phyloP scores from a whole-genome alignment of 345 rosid species.

The Nephelium lappaceum region DNA sequence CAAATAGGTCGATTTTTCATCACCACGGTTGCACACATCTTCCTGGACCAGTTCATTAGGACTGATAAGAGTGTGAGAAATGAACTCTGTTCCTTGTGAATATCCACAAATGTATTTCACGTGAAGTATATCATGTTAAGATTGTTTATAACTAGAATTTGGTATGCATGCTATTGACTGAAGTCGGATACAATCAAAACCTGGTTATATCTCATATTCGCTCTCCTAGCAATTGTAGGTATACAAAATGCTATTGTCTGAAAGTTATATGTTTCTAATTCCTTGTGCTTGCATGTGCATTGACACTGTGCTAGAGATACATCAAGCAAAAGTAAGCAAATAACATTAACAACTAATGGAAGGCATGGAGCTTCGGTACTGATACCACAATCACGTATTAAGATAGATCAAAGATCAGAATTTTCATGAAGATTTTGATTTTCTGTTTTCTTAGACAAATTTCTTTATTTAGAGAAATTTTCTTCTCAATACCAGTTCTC shows the following conservation, averaged over 20 bases:
- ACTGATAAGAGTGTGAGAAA: background rate
- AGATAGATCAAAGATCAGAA: background rate
- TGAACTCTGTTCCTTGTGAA: background rate
- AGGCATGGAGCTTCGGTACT: too few relatives aligned
- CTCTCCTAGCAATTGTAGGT: background rate
- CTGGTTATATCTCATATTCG: too few relatives aligned
- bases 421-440: background rate
- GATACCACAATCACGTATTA: too few relatives aligned
- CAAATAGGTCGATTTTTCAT: too few relatives aligned
- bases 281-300: background rate
- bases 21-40: background rate
- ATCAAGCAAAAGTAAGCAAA: too few relatives aligned
- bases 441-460: background rate
- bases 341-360: too few relatives aligned
- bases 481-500: background rate
- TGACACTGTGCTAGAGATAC: background rate
- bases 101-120: background rate
- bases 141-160: background rate
- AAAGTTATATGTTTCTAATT: background rate
- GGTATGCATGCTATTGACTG: too few relatives aligned
- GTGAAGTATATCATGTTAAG: background rate
- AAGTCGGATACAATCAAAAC: too few relatives aligned
- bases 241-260: background rate
- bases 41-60: background rate
- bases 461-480: background rate